Evolutionary conservation across 2,329 filamentous ascomycete species (phyloP).

Genomic region (Periconia sp.): DNA sequence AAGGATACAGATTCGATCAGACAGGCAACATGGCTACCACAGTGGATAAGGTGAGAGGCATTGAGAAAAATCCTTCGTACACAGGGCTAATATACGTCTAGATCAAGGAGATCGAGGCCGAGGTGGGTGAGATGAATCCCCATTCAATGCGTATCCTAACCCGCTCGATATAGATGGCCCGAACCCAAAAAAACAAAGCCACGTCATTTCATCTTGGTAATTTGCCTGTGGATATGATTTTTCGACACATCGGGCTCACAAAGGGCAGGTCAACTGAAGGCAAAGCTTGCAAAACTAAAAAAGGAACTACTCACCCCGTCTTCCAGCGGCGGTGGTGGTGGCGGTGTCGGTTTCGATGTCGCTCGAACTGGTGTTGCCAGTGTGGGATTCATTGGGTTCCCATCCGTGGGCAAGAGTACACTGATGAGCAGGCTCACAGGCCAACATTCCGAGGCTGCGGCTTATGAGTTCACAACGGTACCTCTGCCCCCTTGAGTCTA

Average conservation of each 20-base stretch:
- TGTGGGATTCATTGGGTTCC: conserved; percentile 97
- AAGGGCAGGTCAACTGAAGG: conserved; percentile 76
- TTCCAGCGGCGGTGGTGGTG: conserved; percentile 78
- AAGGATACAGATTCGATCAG: conserved; percentile 1
- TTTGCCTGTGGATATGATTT: not conserved
- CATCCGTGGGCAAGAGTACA: conserved; percentile 97
- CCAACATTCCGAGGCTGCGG: conserved; percentile 94
- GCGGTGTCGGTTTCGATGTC: conserved; percentile 92
- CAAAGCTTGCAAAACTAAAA: conserved; percentile 97
- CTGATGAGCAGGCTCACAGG: conserved; percentile 93
- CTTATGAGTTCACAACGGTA: conserved; percentile 93
- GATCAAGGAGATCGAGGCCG: conserved; percentile 97
- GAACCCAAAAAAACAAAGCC: conserved; percentile 96
- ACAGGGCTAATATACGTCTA: conserved; percentile 44
- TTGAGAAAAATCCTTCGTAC: conserved; percentile 27
- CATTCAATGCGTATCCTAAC: conserved; percentile 23
- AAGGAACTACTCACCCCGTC: conserved; percentile 87
- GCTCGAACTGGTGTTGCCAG: conserved; percentile 96
- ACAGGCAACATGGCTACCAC: conserved; percentile 83
- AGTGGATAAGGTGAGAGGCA: conserved; percentile 78
- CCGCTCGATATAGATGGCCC: conserved; percentile 71
- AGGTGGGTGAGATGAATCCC: conserved; percentile 62
- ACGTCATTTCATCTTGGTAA: conserved; percentile 86
- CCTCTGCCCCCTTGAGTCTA: conserved; percentile 7
- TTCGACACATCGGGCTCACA: conserved; percentile 23